Base-by-base conservation (phyloP, 1,284 basidiomycete genomes). In the Leccinum griseonigrum region DNA sequence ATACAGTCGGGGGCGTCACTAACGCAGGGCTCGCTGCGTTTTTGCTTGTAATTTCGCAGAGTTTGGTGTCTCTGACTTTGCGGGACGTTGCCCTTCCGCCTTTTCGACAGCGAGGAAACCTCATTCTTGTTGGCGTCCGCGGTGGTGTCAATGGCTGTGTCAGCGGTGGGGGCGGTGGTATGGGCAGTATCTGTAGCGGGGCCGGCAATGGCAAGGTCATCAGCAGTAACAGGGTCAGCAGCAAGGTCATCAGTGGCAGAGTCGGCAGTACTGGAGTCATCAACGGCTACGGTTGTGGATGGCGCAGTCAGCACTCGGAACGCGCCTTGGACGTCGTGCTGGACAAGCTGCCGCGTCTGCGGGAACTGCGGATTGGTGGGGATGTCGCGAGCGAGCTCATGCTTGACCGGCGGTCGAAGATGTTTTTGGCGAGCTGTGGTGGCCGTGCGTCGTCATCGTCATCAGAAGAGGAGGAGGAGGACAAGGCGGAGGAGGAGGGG, bases 351-450 rank as follows among this genome's bases (percentile, higher is more conserved):
- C 51, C 53, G 3, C 54, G 60, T 14, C 28, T 72, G 18, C 36
- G 34, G 14, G 68, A 68, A 31, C 43, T 72, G 1, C 54, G 59
- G 48, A 66, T 70, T 32, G 16, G 69, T 1, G 70, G 69, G 4
- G 69, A 72, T 40, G 69, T 71, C 4, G 69, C 69, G 54, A 72
- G 65, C 22, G 69, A 72, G 51, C 66, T 66, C 3, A 71, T 69
- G 70, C 48, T 72, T 3, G 63, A 66, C 57, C 60, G 69, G 13
- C 56, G 68, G 58, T 63, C 65, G 10, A 68, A 59, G 55, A 60
- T 58, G 60, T 70, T 71, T 32, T 14, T 60, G 13, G 65, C 54
- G 3, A n/a, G n/a, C 4, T 43, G 40, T 43, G n/a, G n/a, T 18
- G 5, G 40, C n/a, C 40, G 40, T 18, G n/a, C n/a, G 4, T 43